phyloP scores from a whole-genome alignment of 225 moss, liverwort and hornwort genomes.

The Pseudisothecium myosuroides region DNA sequence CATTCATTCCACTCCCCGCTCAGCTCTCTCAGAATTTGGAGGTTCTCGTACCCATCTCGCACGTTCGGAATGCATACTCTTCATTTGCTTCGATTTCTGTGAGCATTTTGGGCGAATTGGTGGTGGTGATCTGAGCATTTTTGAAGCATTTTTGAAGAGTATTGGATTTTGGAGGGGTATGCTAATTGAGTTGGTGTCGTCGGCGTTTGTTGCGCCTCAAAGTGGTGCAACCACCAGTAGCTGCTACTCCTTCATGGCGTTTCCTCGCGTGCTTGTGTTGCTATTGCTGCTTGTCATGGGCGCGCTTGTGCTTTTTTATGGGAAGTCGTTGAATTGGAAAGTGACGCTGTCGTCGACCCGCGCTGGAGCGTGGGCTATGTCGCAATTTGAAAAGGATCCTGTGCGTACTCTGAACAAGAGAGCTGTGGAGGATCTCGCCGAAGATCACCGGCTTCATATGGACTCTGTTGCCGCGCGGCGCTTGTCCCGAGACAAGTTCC shows the following conservation, averaged over 20 bases:
- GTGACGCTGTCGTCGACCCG: constrained; percentile 13
- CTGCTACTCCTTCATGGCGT: constrained; percentile 5
- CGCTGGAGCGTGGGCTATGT: constrained; percentile 16
- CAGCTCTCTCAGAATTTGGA: neutral
- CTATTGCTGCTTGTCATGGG: neutral
- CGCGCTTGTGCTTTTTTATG: neutral
- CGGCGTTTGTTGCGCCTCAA: neutral
- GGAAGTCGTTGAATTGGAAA: constrained; percentile 18
- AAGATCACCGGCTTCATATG: constrained; percentile 22
- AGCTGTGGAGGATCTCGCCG: constrained; percentile 2
- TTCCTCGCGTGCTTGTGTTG: constrained; percentile 13
- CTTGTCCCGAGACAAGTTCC: constrained; percentile 25
- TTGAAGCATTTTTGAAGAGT: neutral
- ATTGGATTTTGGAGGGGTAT: neutral
- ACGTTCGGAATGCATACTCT: no score
- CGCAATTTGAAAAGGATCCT: constrained; percentile 22
- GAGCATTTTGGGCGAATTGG: no score
- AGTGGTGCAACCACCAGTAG: neutral
- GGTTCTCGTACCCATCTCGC: neutral
- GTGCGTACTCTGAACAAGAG: neutral
- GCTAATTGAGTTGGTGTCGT: constrained; percentile 3
- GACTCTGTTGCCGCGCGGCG: constrained; percentile 41
- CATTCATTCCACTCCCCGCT: no score
- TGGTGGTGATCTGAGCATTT: no score
- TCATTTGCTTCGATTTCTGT: neutral